Evolutionary conservation across 257 asterid species (phyloP), one percentile per base, ranked within the genome.

Genomic region (Scutellaria minor): DNA sequence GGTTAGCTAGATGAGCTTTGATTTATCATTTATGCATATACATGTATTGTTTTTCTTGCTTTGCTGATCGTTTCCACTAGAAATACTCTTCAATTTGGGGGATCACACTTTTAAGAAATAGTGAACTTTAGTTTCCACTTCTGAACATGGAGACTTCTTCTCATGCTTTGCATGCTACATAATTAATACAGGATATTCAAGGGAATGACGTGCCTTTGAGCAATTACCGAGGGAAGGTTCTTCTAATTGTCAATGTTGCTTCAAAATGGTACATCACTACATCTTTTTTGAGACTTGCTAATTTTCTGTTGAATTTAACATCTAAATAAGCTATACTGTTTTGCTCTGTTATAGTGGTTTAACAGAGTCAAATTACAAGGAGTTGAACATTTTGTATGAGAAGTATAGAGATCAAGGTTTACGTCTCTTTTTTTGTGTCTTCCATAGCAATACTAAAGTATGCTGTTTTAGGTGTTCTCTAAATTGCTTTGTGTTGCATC

Each of bases 161-260:
- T 9, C 50, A 41, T 54, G 73, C 35, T 42, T 47, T 54, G 59
- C 41, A 50, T 57, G 9, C 69, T 77, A 44, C 57, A 35, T 51
- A 24, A 75, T 22, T 55, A 76, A 27, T 72, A 61, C 95, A 91
- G 96, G 97, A 89, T 83, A 81, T 82, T 75, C 79, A 62, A 24
- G 96, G 97, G 64, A 85, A 86, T 74, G 96, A 86, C 68, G 93
- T 89, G 65, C 81, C 90, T 60, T 82, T 92, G 70, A 83, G 88
- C 85, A 84, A 77, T 75, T 92, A 92, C 83, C 72, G 41, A 24
- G 97, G 97, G 61, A 88, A 88, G 80, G 97, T 87, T 76, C 80
- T 89, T 71, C 87, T 92, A 69, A 75, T 92, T 40, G 96, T 92
- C 64, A 89, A 92, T 78, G 96, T 89, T 67, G 98, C 98, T 76